Conservation (phyloP, 2,329 filamentous ascomycete species). For the Monosporascus sp. region DNA sequence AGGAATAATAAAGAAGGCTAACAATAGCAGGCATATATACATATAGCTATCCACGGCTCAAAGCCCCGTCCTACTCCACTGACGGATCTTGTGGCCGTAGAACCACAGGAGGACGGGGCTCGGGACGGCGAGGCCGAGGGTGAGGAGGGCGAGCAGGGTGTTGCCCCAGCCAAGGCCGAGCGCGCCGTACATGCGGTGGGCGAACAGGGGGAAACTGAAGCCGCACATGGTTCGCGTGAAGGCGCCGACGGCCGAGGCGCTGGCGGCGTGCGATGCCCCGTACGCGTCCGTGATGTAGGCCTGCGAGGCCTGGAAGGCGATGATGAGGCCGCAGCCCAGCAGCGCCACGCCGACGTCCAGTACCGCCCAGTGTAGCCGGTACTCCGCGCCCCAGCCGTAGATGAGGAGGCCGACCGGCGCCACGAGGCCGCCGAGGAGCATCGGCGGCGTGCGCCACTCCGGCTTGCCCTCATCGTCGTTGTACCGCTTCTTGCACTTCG, state of each 20-base stretch:
- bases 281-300: constrained; percentile 36
- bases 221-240: background rate
- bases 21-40: too few relatives aligned
- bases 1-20: too few relatives aligned
- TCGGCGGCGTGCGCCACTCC: constrained; percentile 10
- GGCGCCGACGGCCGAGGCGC: background rate
- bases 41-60: too few relatives aligned
- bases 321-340: constrained; percentile 45
- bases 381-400: constrained; percentile 42
- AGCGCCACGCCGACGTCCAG: constrained; percentile 51
- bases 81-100: background rate
- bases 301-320: constrained; percentile 52
- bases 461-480: constrained; percentile 6
- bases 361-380: constrained; percentile 42
- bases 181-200: background rate
- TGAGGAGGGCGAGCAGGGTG: background rate
- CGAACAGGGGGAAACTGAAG: background rate
- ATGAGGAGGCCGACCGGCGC: constrained; percentile 44
- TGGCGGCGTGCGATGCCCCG: background rate
- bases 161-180: background rate
- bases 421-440: constrained; percentile 29
- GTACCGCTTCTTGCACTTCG: background rate
- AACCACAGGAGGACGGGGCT: background rate
- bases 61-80: background rate
- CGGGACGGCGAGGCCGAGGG: background rate